Conservation (phyloP, 139 green algal genomes). For the Chlamydomonas sp. region DNA sequence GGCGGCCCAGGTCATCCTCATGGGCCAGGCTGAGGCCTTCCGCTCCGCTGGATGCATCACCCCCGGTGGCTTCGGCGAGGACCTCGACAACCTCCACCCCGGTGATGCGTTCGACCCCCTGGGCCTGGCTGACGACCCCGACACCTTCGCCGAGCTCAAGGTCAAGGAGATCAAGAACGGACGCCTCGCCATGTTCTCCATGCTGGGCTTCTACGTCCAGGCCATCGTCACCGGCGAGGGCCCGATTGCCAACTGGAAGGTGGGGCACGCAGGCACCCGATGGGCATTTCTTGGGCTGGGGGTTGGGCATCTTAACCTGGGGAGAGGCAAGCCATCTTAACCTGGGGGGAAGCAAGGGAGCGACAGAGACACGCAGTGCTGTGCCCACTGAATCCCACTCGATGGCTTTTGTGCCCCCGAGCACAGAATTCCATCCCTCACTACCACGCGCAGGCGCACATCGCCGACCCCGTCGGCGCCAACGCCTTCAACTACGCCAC, state of each 20-base stretch:
- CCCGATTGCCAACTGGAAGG: conserved; percentile 46
- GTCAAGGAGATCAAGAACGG: conserved; percentile 93
- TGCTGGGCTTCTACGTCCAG: conserved; percentile 50
- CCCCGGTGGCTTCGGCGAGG: conserved; percentile 61
- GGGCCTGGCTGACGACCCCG: conserved; percentile 88
- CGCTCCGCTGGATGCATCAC: conserved; percentile 70
- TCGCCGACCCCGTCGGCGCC: conserved; percentile 53
- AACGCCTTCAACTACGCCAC: conserved; percentile 57
- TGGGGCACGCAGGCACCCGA: too few relatives aligned
- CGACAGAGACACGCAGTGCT: too few relatives aligned
- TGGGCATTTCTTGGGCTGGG: too few relatives aligned
- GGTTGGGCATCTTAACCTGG: too few relatives aligned
- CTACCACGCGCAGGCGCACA: too few relatives aligned
- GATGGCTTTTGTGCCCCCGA: too few relatives aligned
- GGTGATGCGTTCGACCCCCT: conserved; percentile 83
- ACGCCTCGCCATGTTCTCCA: conserved; percentile 72
- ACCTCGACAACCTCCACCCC: conserved; percentile 69
- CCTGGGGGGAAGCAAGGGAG: too few relatives aligned
- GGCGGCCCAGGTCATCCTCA: conserved; percentile 78
- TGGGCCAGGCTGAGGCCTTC: conserved; percentile 81
- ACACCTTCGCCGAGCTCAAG: conserved; percentile 79
- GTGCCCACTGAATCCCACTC: too few relatives aligned
- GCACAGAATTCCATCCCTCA: too few relatives aligned
- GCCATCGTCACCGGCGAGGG: conserved; percentile 66
- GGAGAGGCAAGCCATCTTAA: too few relatives aligned